Conservation (phyloP, 2,329 filamentous ascomycete species). For the Paraconiothyrium sp. region DNA sequence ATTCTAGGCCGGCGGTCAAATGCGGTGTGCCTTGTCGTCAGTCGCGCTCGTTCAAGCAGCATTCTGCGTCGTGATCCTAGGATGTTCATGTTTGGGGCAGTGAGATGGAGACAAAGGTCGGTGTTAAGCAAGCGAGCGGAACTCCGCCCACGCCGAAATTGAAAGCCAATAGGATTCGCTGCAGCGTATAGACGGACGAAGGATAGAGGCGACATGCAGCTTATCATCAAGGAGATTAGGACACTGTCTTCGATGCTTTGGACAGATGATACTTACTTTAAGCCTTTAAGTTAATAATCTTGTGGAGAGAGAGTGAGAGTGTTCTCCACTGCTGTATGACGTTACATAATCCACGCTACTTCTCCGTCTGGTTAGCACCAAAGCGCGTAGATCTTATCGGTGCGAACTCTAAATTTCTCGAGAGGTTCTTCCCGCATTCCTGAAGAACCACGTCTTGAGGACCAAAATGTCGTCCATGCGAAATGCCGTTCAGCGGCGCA, state of each 20-base stretch:
- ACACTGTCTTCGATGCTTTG: background rate
- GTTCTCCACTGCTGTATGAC: background rate
- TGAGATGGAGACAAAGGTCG: background rate
- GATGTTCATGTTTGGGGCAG: background rate
- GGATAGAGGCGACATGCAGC: background rate
- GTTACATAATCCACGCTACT: constrained; percentile 3
- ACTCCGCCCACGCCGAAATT: background rate
- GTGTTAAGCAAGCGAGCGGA: background rate
- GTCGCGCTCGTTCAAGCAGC: background rate
- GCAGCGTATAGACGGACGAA: background rate
- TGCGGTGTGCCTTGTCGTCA: background rate
- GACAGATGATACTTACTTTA: background rate
- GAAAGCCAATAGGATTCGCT: background rate
- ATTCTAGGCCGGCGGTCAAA: background rate
- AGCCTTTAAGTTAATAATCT: too few species aligned
- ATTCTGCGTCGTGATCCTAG: background rate
- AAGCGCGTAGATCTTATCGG: constrained; percentile 3
- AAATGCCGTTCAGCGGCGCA: constrained; percentile 71
- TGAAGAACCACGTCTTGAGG: background rate
- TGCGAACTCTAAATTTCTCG: constrained; percentile 7
- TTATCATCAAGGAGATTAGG: background rate
- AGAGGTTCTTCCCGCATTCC: background rate
- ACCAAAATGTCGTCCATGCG: constrained; percentile 45
- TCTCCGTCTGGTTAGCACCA: background rate
- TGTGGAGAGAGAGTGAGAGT: too few species aligned